Evolutionary conservation across 192 early-diverging fungal genomes (phyloP).

Genomic region (Linnemannia hyalina): DNA sequence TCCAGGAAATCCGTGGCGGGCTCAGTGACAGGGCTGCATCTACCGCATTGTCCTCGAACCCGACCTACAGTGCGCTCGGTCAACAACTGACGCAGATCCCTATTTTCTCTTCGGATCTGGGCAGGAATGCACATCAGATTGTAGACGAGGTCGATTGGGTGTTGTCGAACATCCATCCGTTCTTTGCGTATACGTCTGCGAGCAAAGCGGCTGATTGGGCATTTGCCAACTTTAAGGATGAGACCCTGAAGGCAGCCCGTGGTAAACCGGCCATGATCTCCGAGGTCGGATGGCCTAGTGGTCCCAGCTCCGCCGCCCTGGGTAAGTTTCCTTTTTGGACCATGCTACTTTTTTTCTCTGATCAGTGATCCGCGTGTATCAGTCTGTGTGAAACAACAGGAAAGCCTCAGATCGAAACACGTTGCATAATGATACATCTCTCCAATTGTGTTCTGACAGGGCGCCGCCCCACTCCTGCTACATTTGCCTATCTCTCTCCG

Average conservation of each 20-base stretch:
- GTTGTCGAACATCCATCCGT: slow-evolving; percentile 77
- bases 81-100: slow-evolving; percentile 41
- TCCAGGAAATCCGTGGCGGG: slow-evolving; percentile 58
- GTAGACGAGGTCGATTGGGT: slow-evolving; percentile 69
- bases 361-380: background rate
- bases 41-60: slow-evolving; percentile 34
- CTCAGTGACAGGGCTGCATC: slow-evolving; percentile 57
- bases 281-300: slow-evolving; percentile 80
- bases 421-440: background rate
- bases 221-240: slow-evolving; percentile 63
- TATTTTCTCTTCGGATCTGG: slow-evolving; percentile 57
- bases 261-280: slow-evolving; percentile 69
- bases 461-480: background rate
- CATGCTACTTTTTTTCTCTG: background rate
- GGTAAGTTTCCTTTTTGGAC: slow-evolving; percentile 21
- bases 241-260: slow-evolving; percentile 58
- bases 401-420: background rate
- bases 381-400: background rate
- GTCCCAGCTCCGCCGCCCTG: slow-evolving; percentile 20
- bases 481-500: slow-evolving; percentile 24
- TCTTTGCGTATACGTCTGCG: slow-evolving; percentile 70
- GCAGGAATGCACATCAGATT: slow-evolving; percentile 55
- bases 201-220: slow-evolving; percentile 64
- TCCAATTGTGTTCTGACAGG: background rate
- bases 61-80: slow-evolving; percentile 58